phyloP scores from a whole-genome alignment of 768 basidiomycete genomes.

The Pisolithus microcarpus region DNA sequence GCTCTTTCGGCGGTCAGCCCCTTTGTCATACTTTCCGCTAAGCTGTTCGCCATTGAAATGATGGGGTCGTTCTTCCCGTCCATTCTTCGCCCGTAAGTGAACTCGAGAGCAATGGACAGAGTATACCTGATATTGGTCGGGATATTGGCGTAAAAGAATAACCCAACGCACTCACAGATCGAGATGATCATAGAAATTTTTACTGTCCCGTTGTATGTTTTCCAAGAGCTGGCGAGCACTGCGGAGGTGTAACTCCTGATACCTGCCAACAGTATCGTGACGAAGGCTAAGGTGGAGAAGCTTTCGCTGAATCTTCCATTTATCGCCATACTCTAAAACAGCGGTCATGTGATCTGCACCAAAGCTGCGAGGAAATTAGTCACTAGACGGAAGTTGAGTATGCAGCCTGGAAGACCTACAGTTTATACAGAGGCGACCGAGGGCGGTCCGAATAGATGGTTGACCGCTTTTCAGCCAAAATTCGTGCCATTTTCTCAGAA shows the following conservation, averaged over 20 bases:
- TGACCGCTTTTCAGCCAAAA: slow-evolving; percentile 5
- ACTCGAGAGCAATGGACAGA: slow-evolving; percentile 9
- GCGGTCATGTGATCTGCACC: slow-evolving; percentile 6
- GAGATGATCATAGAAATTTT: too few species aligned
- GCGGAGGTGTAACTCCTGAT: slow-evolving; percentile 27
- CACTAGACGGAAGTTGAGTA: not conserved
- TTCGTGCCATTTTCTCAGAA: slow-evolving; percentile 4
- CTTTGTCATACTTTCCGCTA: slow-evolving; percentile 13
- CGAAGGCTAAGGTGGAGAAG: slow-evolving; percentile 9
- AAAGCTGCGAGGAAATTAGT: not conserved
- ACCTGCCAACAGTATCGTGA: slow-evolving; percentile 8
- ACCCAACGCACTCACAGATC: too few species aligned
- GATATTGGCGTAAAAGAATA: too few species aligned
- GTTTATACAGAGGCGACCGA: not conserved
- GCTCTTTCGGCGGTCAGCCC: slow-evolving; percentile 14
- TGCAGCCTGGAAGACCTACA: not conserved
- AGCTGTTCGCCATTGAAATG: slow-evolving; percentile 13
- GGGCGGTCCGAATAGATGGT: not conserved
- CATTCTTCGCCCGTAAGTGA: slow-evolving; percentile 21
- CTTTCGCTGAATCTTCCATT: slow-evolving; percentile 12
- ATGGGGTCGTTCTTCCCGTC: slow-evolving; percentile 15
- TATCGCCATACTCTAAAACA: slow-evolving; percentile 9
- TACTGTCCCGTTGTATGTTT: slow-evolving; percentile 12
- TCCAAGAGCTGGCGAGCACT: slow-evolving; percentile 28
- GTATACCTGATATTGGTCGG: too few species aligned